These are phyloP conservation scores for Vigna radiata DNA, from an alignment of 306 rosid genomes.

Conservation along the genomic window DNA sequence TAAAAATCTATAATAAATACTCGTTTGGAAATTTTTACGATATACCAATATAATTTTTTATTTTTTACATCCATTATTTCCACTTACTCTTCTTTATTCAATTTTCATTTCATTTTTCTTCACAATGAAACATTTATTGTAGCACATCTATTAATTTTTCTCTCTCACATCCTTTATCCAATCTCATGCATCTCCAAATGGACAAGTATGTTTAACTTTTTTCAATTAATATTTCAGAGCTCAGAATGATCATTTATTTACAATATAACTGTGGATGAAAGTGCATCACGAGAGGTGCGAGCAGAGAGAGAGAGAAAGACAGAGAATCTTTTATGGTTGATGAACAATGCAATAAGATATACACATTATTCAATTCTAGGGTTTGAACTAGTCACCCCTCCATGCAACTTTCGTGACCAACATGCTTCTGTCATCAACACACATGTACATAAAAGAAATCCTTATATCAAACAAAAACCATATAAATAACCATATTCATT, in stretches of 20 bases:
- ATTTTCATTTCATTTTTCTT: no score
- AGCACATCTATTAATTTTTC: not conserved
- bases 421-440: slow-evolving; percentile 48
- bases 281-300: slow-evolving; percentile 46
- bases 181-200: not conserved
- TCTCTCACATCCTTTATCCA: not conserved
- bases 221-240: not conserved
- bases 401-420: slow-evolving; percentile 73
- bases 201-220: not conserved
- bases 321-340: slow-evolving; percentile 54
- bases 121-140: no score
- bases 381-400: slow-evolving; percentile 56
- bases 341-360: slow-evolving; percentile 48
- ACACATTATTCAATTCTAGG: slow-evolving; percentile 47
- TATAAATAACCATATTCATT: slow-evolving; percentile 38
- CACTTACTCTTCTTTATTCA: no score
- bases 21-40: not conserved
- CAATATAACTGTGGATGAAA: not conserved
- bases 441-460: slow-evolving; percentile 20
- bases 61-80: not conserved
- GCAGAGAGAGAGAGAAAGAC: slow-evolving; percentile 30
- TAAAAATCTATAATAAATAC: no score
- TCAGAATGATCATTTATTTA: slow-evolving; percentile 30
- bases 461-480: slow-evolving; percentile 15
- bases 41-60: not conserved